phyloP scores from a whole-genome alignment of 805 yeast species.

The Candida ponderosae region DNA sequence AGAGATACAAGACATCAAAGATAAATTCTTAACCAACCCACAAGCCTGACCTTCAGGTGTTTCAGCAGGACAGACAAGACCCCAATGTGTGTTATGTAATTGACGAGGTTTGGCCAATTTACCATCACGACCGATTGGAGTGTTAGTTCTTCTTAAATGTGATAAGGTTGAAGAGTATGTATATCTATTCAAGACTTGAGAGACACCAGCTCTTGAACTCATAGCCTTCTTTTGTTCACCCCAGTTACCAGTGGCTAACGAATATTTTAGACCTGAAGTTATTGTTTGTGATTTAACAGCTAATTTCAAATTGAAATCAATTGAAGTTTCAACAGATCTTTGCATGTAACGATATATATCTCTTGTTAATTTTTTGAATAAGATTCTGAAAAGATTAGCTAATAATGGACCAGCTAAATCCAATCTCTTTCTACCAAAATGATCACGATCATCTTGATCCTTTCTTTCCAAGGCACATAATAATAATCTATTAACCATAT shows the following conservation, averaged over 20 bases:
- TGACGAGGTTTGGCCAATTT: conserved; percentile 98
- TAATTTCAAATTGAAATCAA: conserved; percentile 90
- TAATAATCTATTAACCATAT: conserved; percentile 92
- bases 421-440: conserved; percentile 96
- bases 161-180: conserved; percentile 98
- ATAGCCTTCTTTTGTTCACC: conserved; percentile 99
- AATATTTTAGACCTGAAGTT: conserved; percentile 94
- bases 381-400: conserved; percentile 89
- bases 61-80: conserved; percentile 98
- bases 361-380: conserved; percentile 90
- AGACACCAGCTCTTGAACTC: conserved; percentile 98
- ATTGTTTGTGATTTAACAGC: conserved; percentile 97
- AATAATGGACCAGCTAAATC: conserved; percentile 98
- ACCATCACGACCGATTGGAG: conserved; percentile 99
- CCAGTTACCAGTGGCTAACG: conserved; percentile 99
- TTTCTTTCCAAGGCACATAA: conserved; percentile 95
- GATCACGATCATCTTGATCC: conserved; percentile 99
- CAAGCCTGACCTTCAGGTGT: conserved; percentile 99
- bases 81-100: conserved; percentile 99
- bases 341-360: conserved; percentile 98
- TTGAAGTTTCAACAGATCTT: conserved; percentile 96
- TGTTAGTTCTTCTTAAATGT: conserved; percentile 97
- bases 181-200: conserved; percentile 95
- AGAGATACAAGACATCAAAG: conserved; percentile 94
- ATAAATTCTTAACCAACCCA: conserved; percentile 95